A percentile compares a stretch with the other conserved stretches of the same genome.
These are phyloP conservation scores for Calocybe gangraenosa DNA, from an alignment of 768 basidiomycete genomes.

Conservation along the genomic window DNA sequence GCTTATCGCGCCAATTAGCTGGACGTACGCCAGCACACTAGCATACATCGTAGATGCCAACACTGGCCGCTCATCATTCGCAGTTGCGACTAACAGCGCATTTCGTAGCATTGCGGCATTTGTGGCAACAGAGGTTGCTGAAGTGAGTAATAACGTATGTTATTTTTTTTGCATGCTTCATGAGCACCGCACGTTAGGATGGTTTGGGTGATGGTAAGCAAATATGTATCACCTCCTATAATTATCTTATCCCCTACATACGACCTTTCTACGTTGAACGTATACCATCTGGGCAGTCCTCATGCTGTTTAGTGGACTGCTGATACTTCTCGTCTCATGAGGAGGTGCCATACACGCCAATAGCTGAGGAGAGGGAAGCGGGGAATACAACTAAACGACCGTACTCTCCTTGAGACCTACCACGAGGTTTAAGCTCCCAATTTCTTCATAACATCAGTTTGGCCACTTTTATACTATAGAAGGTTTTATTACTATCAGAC, in stretches of 20 bases:
- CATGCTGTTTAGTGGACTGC: slow-evolving; percentile 44
- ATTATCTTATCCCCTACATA: no score
- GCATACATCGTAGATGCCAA: slow-evolving; percentile 90
- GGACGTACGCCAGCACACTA: slow-evolving; percentile 65
- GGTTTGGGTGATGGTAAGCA: slow-evolving; percentile 72
- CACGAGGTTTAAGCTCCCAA: no score
- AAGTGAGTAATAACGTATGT: slow-evolving; percentile 32
- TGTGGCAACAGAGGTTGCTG: slow-evolving; percentile 65
- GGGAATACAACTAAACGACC: no score
- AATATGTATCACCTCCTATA: background rate
- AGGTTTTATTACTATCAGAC: no score
- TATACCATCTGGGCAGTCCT: slow-evolving; percentile 63
- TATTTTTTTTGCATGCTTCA: no score
- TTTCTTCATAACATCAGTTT: no score
- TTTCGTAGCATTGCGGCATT: slow-evolving; percentile 71
- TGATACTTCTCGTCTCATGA: slow-evolving; percentile 54
- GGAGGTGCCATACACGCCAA: slow-evolving; percentile 57
- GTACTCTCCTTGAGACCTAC: no score
- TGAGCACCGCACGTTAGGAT: slow-evolving; percentile 37
- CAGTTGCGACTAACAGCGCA: slow-evolving; percentile 71
- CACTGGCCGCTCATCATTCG: slow-evolving; percentile 70
- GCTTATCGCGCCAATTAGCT: slow-evolving; percentile 20
- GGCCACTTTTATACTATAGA: no score
- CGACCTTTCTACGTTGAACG: slow-evolving; percentile 41
- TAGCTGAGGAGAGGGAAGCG: slow-evolving; percentile 40